These are phyloP conservation scores for Tubosaeta sp. DNA, from an alignment of 768 basidiomycete species.

Conservation along the genomic window DNA sequence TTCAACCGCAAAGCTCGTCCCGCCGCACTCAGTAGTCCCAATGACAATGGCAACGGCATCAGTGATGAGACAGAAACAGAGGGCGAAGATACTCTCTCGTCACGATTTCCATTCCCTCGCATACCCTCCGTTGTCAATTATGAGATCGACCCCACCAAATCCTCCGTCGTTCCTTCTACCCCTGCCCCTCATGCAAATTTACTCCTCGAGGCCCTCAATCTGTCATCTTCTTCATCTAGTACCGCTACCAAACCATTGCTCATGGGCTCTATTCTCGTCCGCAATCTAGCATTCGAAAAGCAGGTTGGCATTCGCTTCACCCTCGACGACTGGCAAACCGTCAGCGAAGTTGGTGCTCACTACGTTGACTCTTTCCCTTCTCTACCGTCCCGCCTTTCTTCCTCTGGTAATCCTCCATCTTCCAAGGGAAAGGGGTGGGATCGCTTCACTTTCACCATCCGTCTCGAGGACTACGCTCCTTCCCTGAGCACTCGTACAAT, in stretches of 20 bases:
- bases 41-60: slow-evolving; percentile 1
- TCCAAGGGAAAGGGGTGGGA: slow-evolving; percentile 41
- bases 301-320: slow-evolving; percentile 84
- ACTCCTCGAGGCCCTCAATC: slow-evolving; percentile 35
- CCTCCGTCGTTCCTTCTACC: slow-evolving; percentile 11
- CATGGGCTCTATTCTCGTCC: slow-evolving; percentile 73
- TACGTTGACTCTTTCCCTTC: slow-evolving; percentile 41
- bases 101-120: slow-evolving; percentile 26
- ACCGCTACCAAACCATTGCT: slow-evolving; percentile 36
- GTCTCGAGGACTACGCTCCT: slow-evolving; percentile 66
- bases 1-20: slow-evolving; percentile 69
- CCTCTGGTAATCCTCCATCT: background rate
- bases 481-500: slow-evolving; percentile 49
- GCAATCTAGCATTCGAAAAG: slow-evolving; percentile 86
- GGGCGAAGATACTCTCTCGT: slow-evolving; percentile 14
- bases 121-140: slow-evolving; percentile 12
- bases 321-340: slow-evolving; percentile 91
- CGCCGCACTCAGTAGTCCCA: slow-evolving; percentile 41
- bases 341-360: slow-evolving; percentile 71
- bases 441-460: slow-evolving; percentile 56
- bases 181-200: slow-evolving; percentile 24
- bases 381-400: slow-evolving; percentile 29
- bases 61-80: slow-evolving; percentile 47
- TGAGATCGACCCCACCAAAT: slow-evolving; percentile 19
- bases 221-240: slow-evolving; percentile 16